These are phyloP conservation scores for Tolypocladium guangdongense DNA, from an alignment of 2,329 filamentous ascomycete species.

Conservation along the genomic window DNA sequence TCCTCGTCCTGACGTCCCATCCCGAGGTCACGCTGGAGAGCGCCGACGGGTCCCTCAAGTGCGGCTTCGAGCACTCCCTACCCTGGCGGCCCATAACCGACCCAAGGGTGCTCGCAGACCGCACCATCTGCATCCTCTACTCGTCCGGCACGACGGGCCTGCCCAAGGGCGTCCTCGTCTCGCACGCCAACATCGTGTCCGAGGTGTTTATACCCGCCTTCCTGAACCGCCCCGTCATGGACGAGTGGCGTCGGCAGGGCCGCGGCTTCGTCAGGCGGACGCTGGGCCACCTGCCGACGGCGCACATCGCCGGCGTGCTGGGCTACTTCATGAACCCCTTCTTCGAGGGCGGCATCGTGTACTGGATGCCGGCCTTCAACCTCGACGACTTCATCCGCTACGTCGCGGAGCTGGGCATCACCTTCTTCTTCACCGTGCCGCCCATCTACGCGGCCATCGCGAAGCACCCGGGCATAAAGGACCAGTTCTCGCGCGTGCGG, in stretches of 20 bases:
- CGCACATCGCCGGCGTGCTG: slow-evolving; percentile 35
- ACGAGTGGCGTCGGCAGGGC: slow-evolving; percentile 12
- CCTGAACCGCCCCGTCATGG: slow-evolving; percentile 17
- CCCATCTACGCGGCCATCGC: slow-evolving; percentile 50
- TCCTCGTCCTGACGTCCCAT: slow-evolving; percentile 38
- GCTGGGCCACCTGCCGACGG: slow-evolving; percentile 31
- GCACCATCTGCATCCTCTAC: slow-evolving; percentile 32
- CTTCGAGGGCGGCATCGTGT: slow-evolving; percentile 35
- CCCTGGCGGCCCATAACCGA: slow-evolving; percentile 46
- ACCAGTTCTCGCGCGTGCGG: slow-evolving; percentile 41
- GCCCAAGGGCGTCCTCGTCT: slow-evolving; percentile 34
- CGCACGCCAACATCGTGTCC: slow-evolving; percentile 33
- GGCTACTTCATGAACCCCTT: slow-evolving; percentile 29
- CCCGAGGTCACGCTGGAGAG: slow-evolving; percentile 15
- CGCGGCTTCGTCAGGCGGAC: slow-evolving; percentile 19
- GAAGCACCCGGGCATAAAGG: slow-evolving; percentile 41
- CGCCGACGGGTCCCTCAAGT: slow-evolving; percentile 11
- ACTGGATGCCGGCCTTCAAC: slow-evolving; percentile 54
- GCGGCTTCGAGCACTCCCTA: slow-evolving; percentile 24
- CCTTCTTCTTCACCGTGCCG: slow-evolving; percentile 47
- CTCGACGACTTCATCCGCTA: slow-evolving; percentile 44
- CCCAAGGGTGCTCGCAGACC: slow-evolving; percentile 26
- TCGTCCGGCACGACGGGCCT: slow-evolving; percentile 38
- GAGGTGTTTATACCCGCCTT: slow-evolving; percentile 19
- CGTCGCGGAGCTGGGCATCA: slow-evolving; percentile 37